Evolutionary conservation across 495 filamentous ascomycete species (phyloP), one percentile per base, ranked within the genome.

Genomic region (Tetracladium setigerum): DNA sequence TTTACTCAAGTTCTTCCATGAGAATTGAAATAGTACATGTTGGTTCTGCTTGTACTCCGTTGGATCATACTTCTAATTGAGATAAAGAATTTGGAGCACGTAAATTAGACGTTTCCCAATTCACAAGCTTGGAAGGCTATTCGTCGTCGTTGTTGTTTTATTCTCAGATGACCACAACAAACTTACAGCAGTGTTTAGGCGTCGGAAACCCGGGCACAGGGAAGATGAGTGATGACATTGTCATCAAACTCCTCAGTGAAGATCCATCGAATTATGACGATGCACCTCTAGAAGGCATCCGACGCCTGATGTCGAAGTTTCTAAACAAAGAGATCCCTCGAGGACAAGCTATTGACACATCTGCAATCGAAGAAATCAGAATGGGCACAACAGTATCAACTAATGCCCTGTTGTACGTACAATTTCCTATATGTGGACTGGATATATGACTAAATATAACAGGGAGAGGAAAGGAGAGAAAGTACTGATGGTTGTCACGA

Each of bases 171-270:
- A 27, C 3, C 22, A 27, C 7, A 3, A 27, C 22, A 27, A 3
- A 7, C 22, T 27, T 7, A 27, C 22, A 27, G 7, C 7, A 7
- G 3, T n/a, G n/a, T 27, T 7, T 27, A 27, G 22, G 22, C 7
- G 78, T 85, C 32, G 83, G 83, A 38, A 82, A 82, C 49, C 66
- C 74, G 4, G 70, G 73, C 30, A 79, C 72, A 37, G 76, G 76
- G 2, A 71, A 66, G 47, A 27, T 27, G 22, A 27, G 22, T 7
- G 65, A 69, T 38, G 69, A 76, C 47, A 56, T 74, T 30, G 40
- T 76, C 22, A 63, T 76, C 46, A 76, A 76, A 50, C 62, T 74
- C 0, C 61, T 76, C 14, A 72, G 69, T 10, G 67, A 66, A 9
- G 68, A 72, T 50, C 72, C 71, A 2, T 42, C 58, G 2, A 71